Evolutionary conservation across 176 grass and related monocot genomes (phyloP), one percentile per base, ranked within the genome.

Genomic region (Tillandsia leiboldiana): DNA sequence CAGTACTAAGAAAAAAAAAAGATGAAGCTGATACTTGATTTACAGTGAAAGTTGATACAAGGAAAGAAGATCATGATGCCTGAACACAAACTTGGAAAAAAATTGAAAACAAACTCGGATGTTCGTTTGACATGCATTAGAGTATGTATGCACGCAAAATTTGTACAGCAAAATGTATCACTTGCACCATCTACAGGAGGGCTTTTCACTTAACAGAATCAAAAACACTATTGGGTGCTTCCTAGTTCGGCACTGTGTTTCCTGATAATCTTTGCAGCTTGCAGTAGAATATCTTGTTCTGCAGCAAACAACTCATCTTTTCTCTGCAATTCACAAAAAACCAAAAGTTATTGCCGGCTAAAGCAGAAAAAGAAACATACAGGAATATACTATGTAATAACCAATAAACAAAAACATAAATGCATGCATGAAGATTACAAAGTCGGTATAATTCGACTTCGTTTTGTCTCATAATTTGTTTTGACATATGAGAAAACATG

Each of bases 261-360:
- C 52, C 80, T 86, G 70, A 96, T 91, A 77, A 91, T 82, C 79
- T 76, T 82, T 53, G 72, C 83, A 66, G 92, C 88, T 78, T 72
- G 82, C 59, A 96, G 70, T 80, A 96, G 78, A 67, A 96, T 89
- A 54, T 80, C 85, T 80, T 96, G 88, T 84, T 91, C 75, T 72
- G 76, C 22, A 10, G 83, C 75, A 24, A 89, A 47, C 73, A 80
- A 68, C 70, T 89, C 88, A 6, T 91, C 88, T 72, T 86, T 96
- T 70, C 53, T 89, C 92, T 96, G 15, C 11, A 84, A 71, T 70
- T 63, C 66, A 48, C n/a, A 77, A 51, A 63, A 64, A 48, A 81
- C 15, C 50, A 42, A 71, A 10, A 66, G 20, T 78, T 29, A 76
- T 8, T 18, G 53, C 10, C 33, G 67, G 15, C 51, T 53, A 28